A percentile compares a stretch with the other conserved stretches of the same genome.
Evolutionary conservation across 495 filamentous ascomycete genomes (phyloP).

Genomic region (Podospora didyma): DNA sequence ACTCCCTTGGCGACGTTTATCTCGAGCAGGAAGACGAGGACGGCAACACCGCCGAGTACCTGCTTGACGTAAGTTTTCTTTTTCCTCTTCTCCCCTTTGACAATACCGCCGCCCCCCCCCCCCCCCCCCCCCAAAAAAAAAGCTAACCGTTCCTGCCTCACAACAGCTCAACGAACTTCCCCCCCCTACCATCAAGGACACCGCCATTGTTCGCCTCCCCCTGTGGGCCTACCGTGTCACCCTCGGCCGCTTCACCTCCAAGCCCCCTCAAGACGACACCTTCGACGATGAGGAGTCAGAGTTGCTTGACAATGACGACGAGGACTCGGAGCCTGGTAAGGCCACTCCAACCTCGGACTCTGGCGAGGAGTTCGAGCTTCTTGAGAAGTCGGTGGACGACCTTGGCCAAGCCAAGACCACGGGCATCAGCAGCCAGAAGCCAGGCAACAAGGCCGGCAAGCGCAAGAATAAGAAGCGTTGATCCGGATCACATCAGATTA

Average conservation of each 20-base stretch:
- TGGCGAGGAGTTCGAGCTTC: constrained; percentile 52
- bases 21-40: constrained; percentile 86
- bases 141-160: not conserved
- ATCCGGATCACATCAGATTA: no score
- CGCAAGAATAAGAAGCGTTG: constrained; percentile 46
- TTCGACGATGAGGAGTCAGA: constrained; percentile 31
- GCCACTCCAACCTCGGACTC: constrained; percentile 44
- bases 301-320: constrained; percentile 30
- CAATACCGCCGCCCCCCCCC: no score
- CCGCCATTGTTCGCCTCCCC: constrained; percentile 65
- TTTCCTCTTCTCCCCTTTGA: not conserved
- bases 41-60: constrained; percentile 72
- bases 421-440: constrained; percentile 38
- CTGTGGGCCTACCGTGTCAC: constrained; percentile 58
- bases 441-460: constrained; percentile 39
- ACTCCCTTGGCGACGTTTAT: constrained; percentile 86
- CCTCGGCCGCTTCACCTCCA: constrained; percentile 49
- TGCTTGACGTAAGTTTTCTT: constrained; percentile 65
- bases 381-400: constrained; percentile 48
- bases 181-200: constrained; percentile 63
- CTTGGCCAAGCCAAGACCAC: constrained; percentile 38
- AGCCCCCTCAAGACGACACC: constrained; percentile 29
- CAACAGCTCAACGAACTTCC: constrained; percentile 58
- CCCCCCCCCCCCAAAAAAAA: not conserved
- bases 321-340: constrained; percentile 34